Base-by-base conservation (phyloP, 1,284 basidiomycete species). In the Leccinum pallidistipes region DNA sequence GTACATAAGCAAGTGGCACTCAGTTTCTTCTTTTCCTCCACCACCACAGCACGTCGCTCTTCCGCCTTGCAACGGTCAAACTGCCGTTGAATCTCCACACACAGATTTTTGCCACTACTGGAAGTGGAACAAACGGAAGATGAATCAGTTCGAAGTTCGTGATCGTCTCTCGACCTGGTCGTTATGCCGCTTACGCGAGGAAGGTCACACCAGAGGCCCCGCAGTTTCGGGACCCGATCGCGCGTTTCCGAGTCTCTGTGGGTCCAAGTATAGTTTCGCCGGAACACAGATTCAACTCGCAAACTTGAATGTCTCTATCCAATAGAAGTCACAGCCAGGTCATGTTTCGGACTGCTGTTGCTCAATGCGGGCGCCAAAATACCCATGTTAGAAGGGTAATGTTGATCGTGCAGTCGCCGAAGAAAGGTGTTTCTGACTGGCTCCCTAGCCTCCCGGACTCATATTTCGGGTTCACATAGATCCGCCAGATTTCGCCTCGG, bases 101-200 rank as follows among this genome's bases (percentile, higher is more conserved):
- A 10, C 43, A 45, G 91, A 56, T 94, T 92, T 70, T 47, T 83
- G n/a, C 81, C 83, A 0, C 77, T 93, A 4, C 72, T 94, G 3
- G 74, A 79, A 16, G 80, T 83, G 3, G 92, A 94, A 74, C 85
- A 87, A 70, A 78, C 77, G 1, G 85, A 90, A 66, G 85, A 84
- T 43, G 85, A 88, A 65, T 78, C 78, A 1, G 78, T 83, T 1
- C 69, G 29, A 29, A 29, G 29, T 90, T 34, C 79, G 80, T 31
- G 79, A 87, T 62, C 83, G 92, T 38, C 77, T 94, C 14, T 77
- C 83, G 0, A 83, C 80, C 24, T 93, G 90, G 90, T 77, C 84
- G 1, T 63, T 87, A 5, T 77, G 81, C 27, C 80, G 82, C 47
- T 76, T 94, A 45, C 75, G 80, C 61, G 75, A 81, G 27, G 88